Evolutionary conservation across 768 basidiomycete genomes (phyloP).

Genomic region (Phanerochaete sordida): DNA sequence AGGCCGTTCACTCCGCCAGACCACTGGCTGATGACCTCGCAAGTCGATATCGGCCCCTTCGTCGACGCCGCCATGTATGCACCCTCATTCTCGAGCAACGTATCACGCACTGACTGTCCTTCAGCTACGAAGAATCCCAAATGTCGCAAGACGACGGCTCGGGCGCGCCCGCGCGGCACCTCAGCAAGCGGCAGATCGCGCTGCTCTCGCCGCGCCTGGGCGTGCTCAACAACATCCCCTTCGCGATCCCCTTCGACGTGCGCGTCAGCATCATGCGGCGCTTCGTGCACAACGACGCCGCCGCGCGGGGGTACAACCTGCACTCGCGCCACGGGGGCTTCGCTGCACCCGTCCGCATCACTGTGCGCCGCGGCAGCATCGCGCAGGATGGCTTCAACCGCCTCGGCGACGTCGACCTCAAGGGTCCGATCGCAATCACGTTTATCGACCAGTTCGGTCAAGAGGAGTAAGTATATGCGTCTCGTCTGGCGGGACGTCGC

Average conservation of each 20-base stretch:
- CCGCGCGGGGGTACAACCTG: conserved; percentile 17
- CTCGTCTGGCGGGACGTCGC: not conserved
- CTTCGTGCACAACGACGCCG: conserved; percentile 70
- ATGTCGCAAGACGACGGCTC: conserved; percentile 28
- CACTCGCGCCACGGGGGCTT: not conserved
- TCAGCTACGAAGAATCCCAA: conserved; percentile 65
- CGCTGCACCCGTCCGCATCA: conserved; percentile 35
- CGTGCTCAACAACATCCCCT: conserved; percentile 92
- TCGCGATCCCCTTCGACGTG: conserved; percentile 88
- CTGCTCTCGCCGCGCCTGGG: conserved; percentile 83
- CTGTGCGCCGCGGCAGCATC: conserved; percentile 70
- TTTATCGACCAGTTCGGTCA: conserved; percentile 90
- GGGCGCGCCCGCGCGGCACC: conserved; percentile 12
- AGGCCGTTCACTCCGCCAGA: conserved; percentile 76
- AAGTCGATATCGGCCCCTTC: conserved; percentile 66
- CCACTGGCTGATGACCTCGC: conserved; percentile 76
- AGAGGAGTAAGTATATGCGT: conserved; percentile 61
- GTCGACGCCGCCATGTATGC: conserved; percentile 83
- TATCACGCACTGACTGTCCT: not conserved
- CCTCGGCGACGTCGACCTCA: conserved; percentile 74
- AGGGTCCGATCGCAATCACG: conserved; percentile 80
- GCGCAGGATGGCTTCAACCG: conserved; percentile 91
- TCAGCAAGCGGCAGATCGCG: conserved; percentile 68
- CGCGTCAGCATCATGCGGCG: conserved; percentile 88
- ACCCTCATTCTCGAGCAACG: not conserved